phyloP scores from a whole-genome alignment of 2,329 filamentous ascomycete genomes.

The Fonsecaea monophora region DNA sequence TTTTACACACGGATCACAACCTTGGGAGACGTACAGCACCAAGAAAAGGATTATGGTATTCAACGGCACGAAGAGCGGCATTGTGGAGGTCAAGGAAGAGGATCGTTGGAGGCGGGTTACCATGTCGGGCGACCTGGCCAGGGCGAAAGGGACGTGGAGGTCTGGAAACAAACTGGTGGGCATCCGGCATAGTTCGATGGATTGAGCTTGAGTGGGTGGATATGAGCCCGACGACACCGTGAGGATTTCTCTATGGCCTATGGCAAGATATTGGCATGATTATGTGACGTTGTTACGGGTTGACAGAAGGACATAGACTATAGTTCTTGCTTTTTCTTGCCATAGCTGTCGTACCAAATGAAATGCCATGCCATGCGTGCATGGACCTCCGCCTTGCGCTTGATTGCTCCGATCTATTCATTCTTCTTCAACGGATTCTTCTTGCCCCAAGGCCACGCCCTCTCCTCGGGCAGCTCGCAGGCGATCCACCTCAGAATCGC shows the following conservation, averaged over 20 bases:
- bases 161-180: conserved; percentile 18
- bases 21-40: conserved; percentile 18
- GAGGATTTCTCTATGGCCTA: not conserved
- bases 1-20: conserved; percentile 22
- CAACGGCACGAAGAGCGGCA: conserved; percentile 13
- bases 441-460: conserved; percentile 28
- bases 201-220: not conserved
- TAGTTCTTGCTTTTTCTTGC: not conserved
- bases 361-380: not conserved
- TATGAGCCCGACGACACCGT: not conserved
- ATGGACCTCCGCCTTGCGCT: not conserved
- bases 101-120: conserved; percentile 27
- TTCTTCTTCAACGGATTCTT: conserved; percentile 24
- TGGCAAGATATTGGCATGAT: not conserved
- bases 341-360: not conserved
- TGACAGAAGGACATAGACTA: not conserved
- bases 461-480: conserved; percentile 16
- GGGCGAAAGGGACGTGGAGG: conserved; percentile 16
- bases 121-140: conserved; percentile 12
- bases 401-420: not conserved
- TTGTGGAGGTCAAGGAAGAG: conserved; percentile 13
- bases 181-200: conserved; percentile 18
- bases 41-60: conserved; percentile 19
- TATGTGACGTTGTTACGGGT: not conserved
- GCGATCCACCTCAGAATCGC: conserved; percentile 32